Evolutionary conservation across 106 monocot species (phyloP).

Genomic region (Ottelia alismoides): DNA sequence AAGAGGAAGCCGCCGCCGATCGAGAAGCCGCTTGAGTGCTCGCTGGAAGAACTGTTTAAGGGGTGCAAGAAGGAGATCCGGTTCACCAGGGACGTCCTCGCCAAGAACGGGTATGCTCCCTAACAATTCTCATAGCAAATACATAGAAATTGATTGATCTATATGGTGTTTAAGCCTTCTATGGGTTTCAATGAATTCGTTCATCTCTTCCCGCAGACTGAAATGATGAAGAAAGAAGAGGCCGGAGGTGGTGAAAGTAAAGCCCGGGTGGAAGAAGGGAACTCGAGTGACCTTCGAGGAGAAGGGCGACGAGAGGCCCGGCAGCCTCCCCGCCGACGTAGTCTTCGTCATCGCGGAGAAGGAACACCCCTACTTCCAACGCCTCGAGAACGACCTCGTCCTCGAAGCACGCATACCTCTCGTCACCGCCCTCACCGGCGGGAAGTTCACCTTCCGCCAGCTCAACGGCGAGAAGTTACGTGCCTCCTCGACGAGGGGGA

Average conservation of each 20-base stretch:
- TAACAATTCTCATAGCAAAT: not conserved
- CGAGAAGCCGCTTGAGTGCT: slow-evolving; percentile 20
- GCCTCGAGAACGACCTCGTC: slow-evolving; percentile 49
- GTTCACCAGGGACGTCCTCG: slow-evolving; percentile 14
- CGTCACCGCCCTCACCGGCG: slow-evolving; percentile 58
- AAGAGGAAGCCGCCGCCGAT: slow-evolving; percentile 21
- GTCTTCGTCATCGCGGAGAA: slow-evolving; percentile 48
- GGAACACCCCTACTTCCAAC: slow-evolving; percentile 56
- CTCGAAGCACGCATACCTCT: slow-evolving; percentile 47
- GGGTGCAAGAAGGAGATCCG: slow-evolving; percentile 26
- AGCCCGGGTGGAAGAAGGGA: slow-evolving; percentile 70
- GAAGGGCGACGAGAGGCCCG: slow-evolving; percentile 47
- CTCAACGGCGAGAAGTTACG: slow-evolving; percentile 49
- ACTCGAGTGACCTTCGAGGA: slow-evolving; percentile 55
- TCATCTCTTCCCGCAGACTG: too few species aligned
- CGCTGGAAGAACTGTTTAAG: slow-evolving; percentile 22
- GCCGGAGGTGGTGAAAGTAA: slow-evolving; percentile 34
- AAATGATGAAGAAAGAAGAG: slow-evolving; percentile 41
- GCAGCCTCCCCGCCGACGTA: slow-evolving; percentile 39
- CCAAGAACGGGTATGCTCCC: slow-evolving; percentile 6
- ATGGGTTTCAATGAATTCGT: too few species aligned
- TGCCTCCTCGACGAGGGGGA: slow-evolving; percentile 38
- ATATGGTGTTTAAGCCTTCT: too few species aligned
- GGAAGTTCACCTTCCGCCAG: slow-evolving; percentile 43
- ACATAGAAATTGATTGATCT: too few species aligned